phyloP scores from a whole-genome alignment of 176 grass and related monocot species.

The Eremochloa ophiuroides region DNA sequence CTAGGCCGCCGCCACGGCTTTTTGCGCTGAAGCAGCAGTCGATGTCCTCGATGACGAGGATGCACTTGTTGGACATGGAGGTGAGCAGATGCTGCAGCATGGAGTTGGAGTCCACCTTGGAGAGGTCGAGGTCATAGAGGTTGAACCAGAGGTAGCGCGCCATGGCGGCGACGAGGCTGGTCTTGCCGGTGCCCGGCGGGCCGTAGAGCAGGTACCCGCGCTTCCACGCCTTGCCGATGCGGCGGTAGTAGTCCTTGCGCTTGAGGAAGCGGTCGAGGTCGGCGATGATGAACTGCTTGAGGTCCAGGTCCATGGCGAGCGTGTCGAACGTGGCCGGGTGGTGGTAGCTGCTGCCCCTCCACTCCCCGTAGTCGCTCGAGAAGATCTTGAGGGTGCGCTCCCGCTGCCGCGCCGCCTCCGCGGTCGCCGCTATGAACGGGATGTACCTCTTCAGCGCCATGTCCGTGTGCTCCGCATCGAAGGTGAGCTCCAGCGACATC shows the following conservation, averaged over 20 bases:
- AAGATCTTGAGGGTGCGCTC: conserved; percentile 16
- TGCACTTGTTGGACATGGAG: conserved; percentile 9
- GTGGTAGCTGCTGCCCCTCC: not conserved
- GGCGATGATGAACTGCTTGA: conserved; percentile 11
- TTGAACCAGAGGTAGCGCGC: conserved; percentile 51
- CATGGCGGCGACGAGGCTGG: conserved; percentile 50
- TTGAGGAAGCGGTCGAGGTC: conserved; percentile 28
- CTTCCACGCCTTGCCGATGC: conserved; percentile 62
- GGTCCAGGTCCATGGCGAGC: conserved; percentile 34
- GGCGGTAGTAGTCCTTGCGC: conserved; percentile 45
- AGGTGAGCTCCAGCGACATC: conserved; percentile 1
- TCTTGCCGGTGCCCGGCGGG: conserved; percentile 59
- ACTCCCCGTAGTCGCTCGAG: not conserved
- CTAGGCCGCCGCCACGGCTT: not conserved
- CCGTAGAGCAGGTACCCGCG: conserved; percentile 63
- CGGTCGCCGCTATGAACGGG: not conserved
- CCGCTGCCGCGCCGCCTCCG: not conserved
- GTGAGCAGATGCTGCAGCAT: conserved; percentile 42
- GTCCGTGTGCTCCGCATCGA: conserved; percentile 28
- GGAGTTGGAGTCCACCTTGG: conserved; percentile 32
- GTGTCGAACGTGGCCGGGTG: conserved; percentile 42
- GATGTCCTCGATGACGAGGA: conserved; percentile 18
- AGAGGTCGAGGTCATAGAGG: conserved; percentile 53
- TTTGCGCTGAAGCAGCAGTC: conserved; percentile 2
- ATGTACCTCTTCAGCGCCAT: conserved; percentile 17